Evolutionary conservation across 495 filamentous ascomycete genomes (phyloP).

Genomic region (Penicillium steckii): DNA sequence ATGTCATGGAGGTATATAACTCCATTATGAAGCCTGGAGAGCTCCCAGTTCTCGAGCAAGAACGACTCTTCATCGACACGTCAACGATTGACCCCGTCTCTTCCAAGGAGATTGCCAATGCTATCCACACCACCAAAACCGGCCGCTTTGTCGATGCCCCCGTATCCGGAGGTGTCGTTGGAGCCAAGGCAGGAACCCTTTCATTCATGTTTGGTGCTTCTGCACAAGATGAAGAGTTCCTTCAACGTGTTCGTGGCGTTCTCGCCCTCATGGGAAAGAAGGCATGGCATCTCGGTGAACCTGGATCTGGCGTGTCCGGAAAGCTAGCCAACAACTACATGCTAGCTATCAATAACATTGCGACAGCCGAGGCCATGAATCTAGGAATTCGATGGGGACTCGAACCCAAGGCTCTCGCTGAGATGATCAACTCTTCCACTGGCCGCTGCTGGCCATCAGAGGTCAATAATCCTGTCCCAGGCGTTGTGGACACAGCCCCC

Average conservation of each 20-base stretch:
- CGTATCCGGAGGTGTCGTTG: conserved; percentile 85
- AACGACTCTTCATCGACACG: conserved; percentile 74
- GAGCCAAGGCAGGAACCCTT: conserved; percentile 69
- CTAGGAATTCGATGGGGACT: conserved; percentile 82
- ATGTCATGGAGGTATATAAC: conserved; percentile 72
- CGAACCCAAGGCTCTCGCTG: conserved; percentile 72
- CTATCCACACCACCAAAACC: conserved; percentile 53
- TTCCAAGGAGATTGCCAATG: conserved; percentile 63
- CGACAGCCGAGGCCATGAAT: conserved; percentile 90
- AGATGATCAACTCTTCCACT: conserved; percentile 81
- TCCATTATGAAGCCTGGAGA: conserved; percentile 54
- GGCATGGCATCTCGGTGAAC: conserved; percentile 75
- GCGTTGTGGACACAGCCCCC: conserved; percentile 71
- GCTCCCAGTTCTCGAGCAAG: conserved; percentile 39
- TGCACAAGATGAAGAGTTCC: conserved; percentile 39
- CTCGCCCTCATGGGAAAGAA: conserved; percentile 79
- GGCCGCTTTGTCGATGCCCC: conserved; percentile 76
- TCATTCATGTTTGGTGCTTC: conserved; percentile 86
- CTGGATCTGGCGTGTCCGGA: conserved; percentile 76
- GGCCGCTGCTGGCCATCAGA: conserved; percentile 91
- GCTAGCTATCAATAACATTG: conserved; percentile 88
- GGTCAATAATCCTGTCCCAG: conserved; percentile 88
- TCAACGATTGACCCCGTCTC: conserved; percentile 86
- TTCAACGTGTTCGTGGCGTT: conserved; percentile 60
- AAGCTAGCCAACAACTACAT: conserved; percentile 96